Base-by-base conservation (phyloP, 140 eudicot species). In the Anethum foeniculum region DNA sequence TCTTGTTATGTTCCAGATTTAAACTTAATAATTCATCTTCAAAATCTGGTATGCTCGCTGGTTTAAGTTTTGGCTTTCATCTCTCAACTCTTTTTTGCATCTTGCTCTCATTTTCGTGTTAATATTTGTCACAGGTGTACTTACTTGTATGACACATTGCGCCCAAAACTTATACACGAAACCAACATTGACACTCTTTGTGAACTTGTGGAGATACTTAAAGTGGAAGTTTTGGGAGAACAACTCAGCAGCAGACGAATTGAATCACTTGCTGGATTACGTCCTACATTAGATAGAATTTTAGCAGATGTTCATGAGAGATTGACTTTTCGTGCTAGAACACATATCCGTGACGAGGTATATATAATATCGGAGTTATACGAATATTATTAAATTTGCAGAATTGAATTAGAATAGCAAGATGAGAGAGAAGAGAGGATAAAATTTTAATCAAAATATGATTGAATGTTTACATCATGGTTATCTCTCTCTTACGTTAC, bases 281-380 rank as follows among this genome's bases (percentile, higher is more conserved):
- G 96, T 39, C 99, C 99, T 52, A 92, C 97, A 49, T 81, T 95
- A 74, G 94, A 95, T 78, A 92, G 99, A 86, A 92, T 89, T 78
- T 72, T 95, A 76, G 99, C 97, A 76, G 99, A 95, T 92, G 95
- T 95, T 76, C 97, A 92, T 74, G 99, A 95, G 88, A 91, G 99
- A 81, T 81, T 95, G 79, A 95, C 99, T 60, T 95, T 95, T 41
- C 97, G 99, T 86, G 99, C 99, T 72, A 90, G 99, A 72, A 95
- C 97, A 5, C 92, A 92, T 82, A 95, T 95, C 72, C 97, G 96
- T 78, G 97, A 95, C 87, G 99, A 95, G 93, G 99, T 92, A 86
- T 56, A 84, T 56, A 62, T 25, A 8, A 21, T 6, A 56, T 56
- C 4, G 28, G 64, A 56, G 38, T 34, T 21, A 6, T 62, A 62